Evolutionary conservation across 352 stramenopile species (phyloP).

Genomic region (Phytophthora cryptogea): DNA sequence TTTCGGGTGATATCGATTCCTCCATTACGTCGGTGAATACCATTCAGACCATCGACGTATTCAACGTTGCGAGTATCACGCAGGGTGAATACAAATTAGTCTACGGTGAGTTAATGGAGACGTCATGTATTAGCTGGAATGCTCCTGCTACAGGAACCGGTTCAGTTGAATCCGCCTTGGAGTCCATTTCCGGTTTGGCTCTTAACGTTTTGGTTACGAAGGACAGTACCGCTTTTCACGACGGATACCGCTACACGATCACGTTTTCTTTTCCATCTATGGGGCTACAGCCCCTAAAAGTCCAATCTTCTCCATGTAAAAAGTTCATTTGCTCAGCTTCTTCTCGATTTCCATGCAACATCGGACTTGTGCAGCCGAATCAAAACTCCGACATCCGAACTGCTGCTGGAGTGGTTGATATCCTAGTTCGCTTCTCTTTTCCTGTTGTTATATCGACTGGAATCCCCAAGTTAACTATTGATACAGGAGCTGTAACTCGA

Average conservation of each 20-base stretch:
- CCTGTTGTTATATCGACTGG: conserved; percentile 46
- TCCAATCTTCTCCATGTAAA: conserved; percentile 36
- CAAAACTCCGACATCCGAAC: conserved; percentile 44
- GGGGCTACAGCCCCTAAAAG: conserved; percentile 44
- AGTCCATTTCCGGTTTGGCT: conserved; percentile 44
- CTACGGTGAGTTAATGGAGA: conserved; percentile 44
- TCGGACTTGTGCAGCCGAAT: conserved; percentile 48
- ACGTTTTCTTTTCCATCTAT: conserved; percentile 59
- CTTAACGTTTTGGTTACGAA: conserved; percentile 45
- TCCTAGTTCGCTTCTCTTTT: conserved; percentile 52
- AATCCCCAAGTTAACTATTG: conserved; percentile 41
- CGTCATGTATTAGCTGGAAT: conserved; percentile 64
- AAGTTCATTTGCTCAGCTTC: conserved; percentile 39
- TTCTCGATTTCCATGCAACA: conserved; percentile 36
- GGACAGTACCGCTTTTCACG: conserved; percentile 48
- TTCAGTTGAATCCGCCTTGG: conserved; percentile 47
- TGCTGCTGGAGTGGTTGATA: conserved; percentile 52
- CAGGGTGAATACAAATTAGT: conserved; percentile 59
- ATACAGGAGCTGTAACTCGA: conserved; percentile 39
- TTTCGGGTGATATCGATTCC: conserved; percentile 42
- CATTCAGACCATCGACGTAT: conserved; percentile 65
- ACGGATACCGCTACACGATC: conserved; percentile 53
- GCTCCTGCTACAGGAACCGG: conserved; percentile 30
- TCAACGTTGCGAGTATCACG: conserved; percentile 48
- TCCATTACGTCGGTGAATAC: conserved; percentile 40